These are phyloP conservation scores for Solanum pennellii DNA, from an alignment of 257 asterid species.

Conservation along the genomic window DNA sequence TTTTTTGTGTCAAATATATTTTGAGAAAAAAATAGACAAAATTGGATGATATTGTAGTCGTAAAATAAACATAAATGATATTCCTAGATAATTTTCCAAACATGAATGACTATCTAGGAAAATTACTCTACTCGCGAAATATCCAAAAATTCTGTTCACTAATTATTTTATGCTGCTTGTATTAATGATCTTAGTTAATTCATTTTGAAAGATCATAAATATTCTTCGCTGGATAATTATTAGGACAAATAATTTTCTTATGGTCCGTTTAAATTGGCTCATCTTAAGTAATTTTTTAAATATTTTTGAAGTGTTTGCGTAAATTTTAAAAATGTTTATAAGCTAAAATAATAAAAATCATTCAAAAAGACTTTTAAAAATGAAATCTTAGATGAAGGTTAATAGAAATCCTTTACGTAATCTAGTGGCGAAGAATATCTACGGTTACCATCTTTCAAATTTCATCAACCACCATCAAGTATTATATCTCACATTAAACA, in stretches of 20 bases:
- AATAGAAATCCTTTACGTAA: not conserved
- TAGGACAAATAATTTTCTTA: too few relatives aligned
- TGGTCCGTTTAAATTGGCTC: too few relatives aligned
- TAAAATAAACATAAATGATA: too few relatives aligned
- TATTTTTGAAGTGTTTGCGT: not conserved
- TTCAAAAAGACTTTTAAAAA: not conserved
- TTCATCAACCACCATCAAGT: not conserved
- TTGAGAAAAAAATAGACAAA: too few relatives aligned
- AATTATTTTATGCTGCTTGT: not conserved
- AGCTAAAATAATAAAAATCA: not conserved
- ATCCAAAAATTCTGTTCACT: not conserved
- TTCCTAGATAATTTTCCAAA: too few relatives aligned
- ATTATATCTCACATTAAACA: not conserved
- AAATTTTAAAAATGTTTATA: too few relatives aligned
- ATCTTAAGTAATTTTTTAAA: too few relatives aligned
- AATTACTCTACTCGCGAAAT: not conserved
- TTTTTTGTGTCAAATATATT: too few relatives aligned
- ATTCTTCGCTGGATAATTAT: too few relatives aligned
- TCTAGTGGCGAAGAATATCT: not conserved
- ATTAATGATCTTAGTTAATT: not conserved
- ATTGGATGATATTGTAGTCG: fast-evolving
- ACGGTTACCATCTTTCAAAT: not conserved
- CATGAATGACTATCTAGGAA: too few relatives aligned
- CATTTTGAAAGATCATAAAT: not conserved
- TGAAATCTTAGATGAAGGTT: not conserved